These are phyloP conservation scores for Aureobasidium melanogenum DNA, from an alignment of 2,329 filamentous ascomycete species.

Conservation along the genomic window DNA sequence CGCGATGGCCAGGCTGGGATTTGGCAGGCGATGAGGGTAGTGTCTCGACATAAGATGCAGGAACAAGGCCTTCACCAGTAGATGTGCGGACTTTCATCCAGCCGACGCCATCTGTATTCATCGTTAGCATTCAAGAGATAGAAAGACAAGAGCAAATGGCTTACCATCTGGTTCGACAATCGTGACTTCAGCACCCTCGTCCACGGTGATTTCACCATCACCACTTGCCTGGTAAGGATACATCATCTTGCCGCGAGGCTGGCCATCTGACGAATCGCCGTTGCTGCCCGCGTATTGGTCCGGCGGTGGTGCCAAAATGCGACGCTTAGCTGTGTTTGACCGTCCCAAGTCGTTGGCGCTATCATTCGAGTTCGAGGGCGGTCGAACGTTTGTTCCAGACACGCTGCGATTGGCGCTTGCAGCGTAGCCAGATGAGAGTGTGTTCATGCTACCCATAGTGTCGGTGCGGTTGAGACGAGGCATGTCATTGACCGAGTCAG, in stretches of 20 bases:
- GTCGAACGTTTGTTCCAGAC: conserved; percentile 44
- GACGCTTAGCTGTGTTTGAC: conserved; percentile 35
- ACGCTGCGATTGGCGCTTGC: conserved; percentile 69
- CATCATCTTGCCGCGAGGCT: conserved; percentile 76
- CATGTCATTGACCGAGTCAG: conserved; percentile 40
- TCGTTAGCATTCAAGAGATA: conserved; percentile 17
- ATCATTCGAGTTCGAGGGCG: conserved; percentile 36
- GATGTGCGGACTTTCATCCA: conserved; percentile 74
- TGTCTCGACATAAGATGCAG: conserved; percentile 73
- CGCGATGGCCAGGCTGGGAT: conserved; percentile 15
- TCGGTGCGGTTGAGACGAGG: conserved; percentile 68
- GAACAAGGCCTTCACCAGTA: conserved; percentile 70
- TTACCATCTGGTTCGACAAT: conserved; percentile 84
- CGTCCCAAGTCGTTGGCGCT: conserved; percentile 16
- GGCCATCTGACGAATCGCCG: conserved; percentile 29
- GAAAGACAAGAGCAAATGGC: conserved; percentile 24
- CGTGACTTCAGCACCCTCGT: conserved; percentile 67
- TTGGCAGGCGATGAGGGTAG: conserved; percentile 27
- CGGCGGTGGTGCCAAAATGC: conserved; percentile 83
- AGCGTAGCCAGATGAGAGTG: conserved; percentile 75
- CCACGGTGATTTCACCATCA: conserved; percentile 71
- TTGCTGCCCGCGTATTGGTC: conserved; percentile 60
- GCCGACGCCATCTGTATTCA: conserved; percentile 81
- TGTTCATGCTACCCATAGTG: conserved; percentile 72
- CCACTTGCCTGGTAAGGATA: conserved; percentile 76